Evolutionary conservation across 2,329 filamentous ascomycete species (phyloP).

Genomic region (Exophiala dermatitidis): DNA sequence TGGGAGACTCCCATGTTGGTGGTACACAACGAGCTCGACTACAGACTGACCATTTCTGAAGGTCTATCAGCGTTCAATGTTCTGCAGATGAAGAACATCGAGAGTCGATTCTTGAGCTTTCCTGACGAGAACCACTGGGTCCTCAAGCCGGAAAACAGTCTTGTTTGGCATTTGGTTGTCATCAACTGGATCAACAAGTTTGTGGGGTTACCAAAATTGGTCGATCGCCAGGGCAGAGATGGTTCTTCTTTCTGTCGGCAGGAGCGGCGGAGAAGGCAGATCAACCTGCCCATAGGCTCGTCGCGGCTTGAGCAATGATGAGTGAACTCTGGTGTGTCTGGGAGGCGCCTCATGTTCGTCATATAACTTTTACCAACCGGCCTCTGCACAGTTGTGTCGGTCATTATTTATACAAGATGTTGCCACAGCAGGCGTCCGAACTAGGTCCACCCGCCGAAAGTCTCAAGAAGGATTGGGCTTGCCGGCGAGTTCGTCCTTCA

Average conservation of each 20-base stretch:
- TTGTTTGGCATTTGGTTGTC: conserved; percentile 85
- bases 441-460: neutral
- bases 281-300: neutral
- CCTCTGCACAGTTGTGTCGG: neutral
- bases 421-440: neutral
- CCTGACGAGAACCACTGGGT: conserved; percentile 80
- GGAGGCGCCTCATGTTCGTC: neutral
- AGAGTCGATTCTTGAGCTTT: conserved; percentile 73
- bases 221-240: conserved; percentile 30
- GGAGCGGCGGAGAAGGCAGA: conserved; percentile 4
- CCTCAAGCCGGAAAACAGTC: conserved; percentile 79
- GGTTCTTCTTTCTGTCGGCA: conserved; percentile 21
- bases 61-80: conserved; percentile 81
- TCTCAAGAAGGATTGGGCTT: conserved; percentile 9
- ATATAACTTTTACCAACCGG: neutral
- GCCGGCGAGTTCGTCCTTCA: conserved; percentile 29
- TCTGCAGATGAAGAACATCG: conserved; percentile 65
- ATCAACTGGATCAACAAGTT: conserved; percentile 65
- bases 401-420: conserved; percentile 4
- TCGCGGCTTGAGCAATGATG: conserved; percentile 17
- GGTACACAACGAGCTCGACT: conserved; percentile 86
- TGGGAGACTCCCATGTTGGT: conserved; percentile 86
- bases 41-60: conserved; percentile 76
- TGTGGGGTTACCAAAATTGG: conserved; percentile 45
- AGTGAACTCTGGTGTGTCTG: too few species aligned